phyloP scores from a whole-genome alignment of 345 rosid species.

The Pistacia vera region DNA sequence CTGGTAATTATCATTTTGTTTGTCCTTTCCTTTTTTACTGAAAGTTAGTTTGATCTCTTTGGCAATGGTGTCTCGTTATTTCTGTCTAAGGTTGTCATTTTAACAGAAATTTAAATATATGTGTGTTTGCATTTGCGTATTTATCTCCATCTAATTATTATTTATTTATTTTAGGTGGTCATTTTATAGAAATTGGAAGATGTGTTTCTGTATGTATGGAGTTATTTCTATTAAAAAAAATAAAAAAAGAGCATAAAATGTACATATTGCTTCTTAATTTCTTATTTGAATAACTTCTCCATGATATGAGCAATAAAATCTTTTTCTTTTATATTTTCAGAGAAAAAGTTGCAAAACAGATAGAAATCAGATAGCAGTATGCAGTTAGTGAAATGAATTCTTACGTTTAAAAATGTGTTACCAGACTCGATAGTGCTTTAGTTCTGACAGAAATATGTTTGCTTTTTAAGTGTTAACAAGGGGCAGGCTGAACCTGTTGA shows the following conservation, averaged over 20 bases:
- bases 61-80: background rate
- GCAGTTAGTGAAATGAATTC: conserved; percentile 5
- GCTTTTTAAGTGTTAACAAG: conserved; percentile 70
- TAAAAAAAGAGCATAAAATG: background rate
- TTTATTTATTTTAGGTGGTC: background rate
- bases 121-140: background rate
- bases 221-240: too few relatives aligned
- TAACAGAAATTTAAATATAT: background rate
- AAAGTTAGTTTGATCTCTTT: background rate
- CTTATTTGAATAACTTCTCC: conserved; percentile 5
- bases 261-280: background rate
- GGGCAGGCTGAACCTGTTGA: conserved; percentile 75
- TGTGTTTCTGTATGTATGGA: background rate
- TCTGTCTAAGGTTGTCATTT: background rate
- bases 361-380: background rate
- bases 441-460: conserved; percentile 36
- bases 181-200: background rate
- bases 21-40: background rate
- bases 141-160: background rate
- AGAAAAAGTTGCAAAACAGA: background rate
- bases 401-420: background rate
- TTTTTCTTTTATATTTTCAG: background rate
- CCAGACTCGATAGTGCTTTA: conserved; percentile 10
- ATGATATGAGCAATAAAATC: background rate
- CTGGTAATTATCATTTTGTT: conserved; percentile 46